A percentile compares a stretch with the other conserved stretches of the same genome.
Evolutionary conservation across 306 rosid species (phyloP).

Genomic region (Arachis hypogaea): DNA sequence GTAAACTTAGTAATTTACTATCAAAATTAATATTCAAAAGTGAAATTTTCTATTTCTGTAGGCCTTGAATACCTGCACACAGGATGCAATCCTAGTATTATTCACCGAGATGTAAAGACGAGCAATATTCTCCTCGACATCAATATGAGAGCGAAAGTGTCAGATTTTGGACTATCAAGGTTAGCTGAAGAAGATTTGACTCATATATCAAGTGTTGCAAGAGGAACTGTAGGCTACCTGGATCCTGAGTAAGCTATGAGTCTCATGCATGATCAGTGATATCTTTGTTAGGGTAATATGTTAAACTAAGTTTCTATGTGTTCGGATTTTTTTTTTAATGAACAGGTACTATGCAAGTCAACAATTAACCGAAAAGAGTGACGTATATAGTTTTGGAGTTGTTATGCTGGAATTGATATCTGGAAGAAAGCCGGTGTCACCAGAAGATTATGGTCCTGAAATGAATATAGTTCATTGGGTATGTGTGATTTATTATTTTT

Average conservation of each 20-base stretch:
- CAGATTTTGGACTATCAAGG: constrained; percentile 94
- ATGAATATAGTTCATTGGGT: constrained; percentile 98
- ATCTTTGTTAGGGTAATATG: constrained; percentile 27
- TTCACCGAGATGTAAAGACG: constrained; percentile 92
- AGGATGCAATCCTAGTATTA: constrained; percentile 97
- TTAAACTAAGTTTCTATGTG: constrained; percentile 15
- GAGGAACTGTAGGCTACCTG: constrained; percentile 93
- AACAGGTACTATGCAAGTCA: constrained; percentile 92
- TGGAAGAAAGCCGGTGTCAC: constrained; percentile 83
- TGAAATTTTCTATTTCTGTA: constrained; percentile 42
- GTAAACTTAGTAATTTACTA: constrained; percentile 29
- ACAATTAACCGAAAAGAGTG: constrained; percentile 93
- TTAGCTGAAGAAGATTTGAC: constrained; percentile 94
- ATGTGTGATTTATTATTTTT: constrained; percentile 23
- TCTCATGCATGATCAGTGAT: constrained; percentile 16
- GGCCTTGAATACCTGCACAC: constrained; percentile 98
- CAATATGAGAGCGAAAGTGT: constrained; percentile 97
- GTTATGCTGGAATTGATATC: constrained; percentile 89
- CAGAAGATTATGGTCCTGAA: constrained; percentile 86
- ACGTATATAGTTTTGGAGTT: constrained; percentile 93
- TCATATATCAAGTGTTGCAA: constrained; percentile 86
- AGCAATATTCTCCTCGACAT: constrained; percentile 93
- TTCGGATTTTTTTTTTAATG: not conserved
- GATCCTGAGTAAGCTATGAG: constrained; percentile 87
- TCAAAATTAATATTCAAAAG: constrained; percentile 28